These are phyloP conservation scores for Kodamaea fukazawae DNA, from an alignment of 805 yeast genomes.

Conservation along the genomic window DNA sequence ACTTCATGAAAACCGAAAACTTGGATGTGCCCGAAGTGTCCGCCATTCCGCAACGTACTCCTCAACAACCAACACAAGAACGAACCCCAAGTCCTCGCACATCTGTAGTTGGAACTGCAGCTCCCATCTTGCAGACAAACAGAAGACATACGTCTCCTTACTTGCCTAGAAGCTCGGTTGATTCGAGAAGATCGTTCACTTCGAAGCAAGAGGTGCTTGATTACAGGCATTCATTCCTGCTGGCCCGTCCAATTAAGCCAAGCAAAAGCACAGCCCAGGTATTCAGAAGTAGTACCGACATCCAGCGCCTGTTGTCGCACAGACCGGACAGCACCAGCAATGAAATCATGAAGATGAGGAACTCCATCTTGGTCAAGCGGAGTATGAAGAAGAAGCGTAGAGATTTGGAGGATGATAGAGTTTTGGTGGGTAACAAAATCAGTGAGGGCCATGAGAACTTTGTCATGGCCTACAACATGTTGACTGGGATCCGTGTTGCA, in stretches of 20 bases:
- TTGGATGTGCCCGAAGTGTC: slow-evolving; percentile 2
- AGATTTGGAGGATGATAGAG: slow-evolving; percentile 52
- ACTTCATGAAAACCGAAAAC: neutral
- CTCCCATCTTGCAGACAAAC: neutral
- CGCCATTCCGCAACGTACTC: slow-evolving; percentile 3
- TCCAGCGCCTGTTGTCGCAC: slow-evolving; percentile 3
- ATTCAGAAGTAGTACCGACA: slow-evolving; percentile 6
- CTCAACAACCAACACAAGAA: neutral
- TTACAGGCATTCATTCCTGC: slow-evolving; percentile 8
- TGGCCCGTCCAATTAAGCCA: slow-evolving; percentile 6
- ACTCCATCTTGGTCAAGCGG: slow-evolving; percentile 44
- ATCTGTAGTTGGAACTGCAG: too few relatives aligned
- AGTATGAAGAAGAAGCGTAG: slow-evolving; percentile 40
- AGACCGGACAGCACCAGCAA: slow-evolving; percentile 25
- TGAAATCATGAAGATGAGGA: slow-evolving; percentile 52
- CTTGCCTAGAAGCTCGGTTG: neutral
- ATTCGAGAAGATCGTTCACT: slow-evolving; percentile 2
- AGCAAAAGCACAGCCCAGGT: slow-evolving; percentile 20
- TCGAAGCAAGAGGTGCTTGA: neutral
- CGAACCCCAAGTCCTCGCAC: too few relatives aligned
- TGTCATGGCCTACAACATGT: slow-evolving; percentile 93
- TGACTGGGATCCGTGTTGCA: slow-evolving; percentile 93
- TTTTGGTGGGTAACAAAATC: slow-evolving; percentile 74
- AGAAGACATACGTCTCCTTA: slow-evolving; percentile 12
- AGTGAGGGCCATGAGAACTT: slow-evolving; percentile 92